A percentile compares a stretch with the other conserved stretches of the same genome.
Conservation (phyloP, 495 filamentous ascomycete genomes). For the Talaromyces ruber region DNA sequence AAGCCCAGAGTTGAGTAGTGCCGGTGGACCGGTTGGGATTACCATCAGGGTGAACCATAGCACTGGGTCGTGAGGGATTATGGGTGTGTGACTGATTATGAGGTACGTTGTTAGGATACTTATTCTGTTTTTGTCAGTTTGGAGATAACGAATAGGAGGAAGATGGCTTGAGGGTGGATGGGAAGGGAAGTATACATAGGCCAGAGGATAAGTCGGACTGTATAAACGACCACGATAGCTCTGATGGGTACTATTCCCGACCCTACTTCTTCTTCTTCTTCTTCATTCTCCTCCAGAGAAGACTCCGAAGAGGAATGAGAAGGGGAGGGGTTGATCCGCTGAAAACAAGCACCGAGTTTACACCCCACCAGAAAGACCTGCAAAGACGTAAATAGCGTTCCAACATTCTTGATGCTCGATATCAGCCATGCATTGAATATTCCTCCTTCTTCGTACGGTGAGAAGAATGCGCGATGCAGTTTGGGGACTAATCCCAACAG, state of each 20-base stretch:
- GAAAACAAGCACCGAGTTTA: constrained; percentile 48
- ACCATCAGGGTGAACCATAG: constrained; percentile 73
- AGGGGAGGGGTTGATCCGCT: constrained; percentile 39
- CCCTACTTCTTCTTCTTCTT: constrained; percentile 10
- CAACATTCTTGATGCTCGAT: constrained; percentile 54
- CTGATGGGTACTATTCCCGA: constrained; percentile 42
- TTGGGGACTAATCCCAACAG: constrained; percentile 54
- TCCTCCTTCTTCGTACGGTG: constrained; percentile 51
- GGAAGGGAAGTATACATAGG: constrained; percentile 27
- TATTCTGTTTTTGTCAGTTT: constrained; percentile 15
- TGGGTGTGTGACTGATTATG: constrained; percentile 48
- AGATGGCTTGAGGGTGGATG: background rate
- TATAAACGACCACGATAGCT: constrained; percentile 45
- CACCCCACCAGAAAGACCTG: constrained; percentile 69
- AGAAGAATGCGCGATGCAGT: constrained; percentile 62
- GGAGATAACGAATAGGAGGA: background rate
- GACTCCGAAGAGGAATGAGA: background rate
- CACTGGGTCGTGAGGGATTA: constrained; percentile 57
- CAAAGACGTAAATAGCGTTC: constrained; percentile 60
- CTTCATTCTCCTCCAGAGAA: background rate
- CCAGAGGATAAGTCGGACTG: constrained; percentile 59
- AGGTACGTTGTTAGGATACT: constrained; percentile 54
- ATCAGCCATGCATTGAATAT: constrained; percentile 68
- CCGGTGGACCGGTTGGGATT: constrained; percentile 65
- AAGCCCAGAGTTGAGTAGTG: constrained; percentile 59